phyloP scores from a whole-genome alignment of 2,329 filamentous ascomycete species.

The Cytospora paraplurivora region DNA sequence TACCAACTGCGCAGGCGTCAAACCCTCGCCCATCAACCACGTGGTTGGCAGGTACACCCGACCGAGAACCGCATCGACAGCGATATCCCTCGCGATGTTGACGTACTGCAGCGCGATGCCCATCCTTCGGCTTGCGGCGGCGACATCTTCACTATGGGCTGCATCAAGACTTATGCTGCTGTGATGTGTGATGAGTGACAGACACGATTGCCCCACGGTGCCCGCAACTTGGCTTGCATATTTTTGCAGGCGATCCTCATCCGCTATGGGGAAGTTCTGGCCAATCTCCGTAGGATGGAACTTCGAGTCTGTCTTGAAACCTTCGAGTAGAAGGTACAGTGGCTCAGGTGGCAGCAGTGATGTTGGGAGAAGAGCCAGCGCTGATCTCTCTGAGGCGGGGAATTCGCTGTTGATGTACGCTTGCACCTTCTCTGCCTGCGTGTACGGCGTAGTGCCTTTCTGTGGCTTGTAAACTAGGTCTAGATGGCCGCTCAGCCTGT shows the following conservation, averaged over 20 bases:
- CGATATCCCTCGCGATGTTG: constrained; percentile 76
- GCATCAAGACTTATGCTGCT: constrained; percentile 38
- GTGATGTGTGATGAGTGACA: constrained; percentile 67
- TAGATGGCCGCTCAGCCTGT: constrained; percentile 59
- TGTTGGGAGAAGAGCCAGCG: constrained; percentile 61
- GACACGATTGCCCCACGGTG: constrained; percentile 69
- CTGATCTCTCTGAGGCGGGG: constrained; percentile 52
- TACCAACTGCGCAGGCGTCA: constrained; percentile 58
- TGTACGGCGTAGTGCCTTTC: constrained; percentile 33
- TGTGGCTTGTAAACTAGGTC: constrained; percentile 50
- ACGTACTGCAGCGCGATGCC: constrained; percentile 75
- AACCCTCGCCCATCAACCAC: constrained; percentile 62
- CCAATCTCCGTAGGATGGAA: constrained; percentile 44
- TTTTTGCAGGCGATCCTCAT: constrained; percentile 58
- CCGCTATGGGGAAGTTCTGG: constrained; percentile 56
- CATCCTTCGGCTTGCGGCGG: constrained; percentile 64
- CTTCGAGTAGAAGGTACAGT: constrained; percentile 64
- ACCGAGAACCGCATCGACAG: constrained; percentile 63
- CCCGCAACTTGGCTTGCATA: constrained; percentile 72
- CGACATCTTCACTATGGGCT: constrained; percentile 45
- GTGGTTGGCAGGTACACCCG: constrained; percentile 68
- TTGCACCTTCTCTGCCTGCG: constrained; percentile 19
- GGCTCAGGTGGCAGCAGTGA: constrained; percentile 59
- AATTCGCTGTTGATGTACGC: constrained; percentile 52
- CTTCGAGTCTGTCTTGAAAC: constrained; percentile 68